Conservation (phyloP, 305 asterid species). For the Fraxinus nigra region DNA sequence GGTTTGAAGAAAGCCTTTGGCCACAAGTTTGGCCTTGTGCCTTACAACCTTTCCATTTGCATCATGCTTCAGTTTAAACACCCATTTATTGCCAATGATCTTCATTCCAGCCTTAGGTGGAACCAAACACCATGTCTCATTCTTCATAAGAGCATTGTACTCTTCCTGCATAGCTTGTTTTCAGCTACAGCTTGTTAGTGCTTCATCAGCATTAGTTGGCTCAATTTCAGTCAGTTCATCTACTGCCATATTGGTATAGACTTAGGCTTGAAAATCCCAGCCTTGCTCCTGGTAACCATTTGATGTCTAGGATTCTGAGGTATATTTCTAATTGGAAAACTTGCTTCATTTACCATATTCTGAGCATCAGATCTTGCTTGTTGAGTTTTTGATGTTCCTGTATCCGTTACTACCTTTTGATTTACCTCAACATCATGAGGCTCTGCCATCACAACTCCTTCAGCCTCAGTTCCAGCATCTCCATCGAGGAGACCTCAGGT, state of each 20-base stretch:
- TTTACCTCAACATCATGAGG: too few relatives aligned
- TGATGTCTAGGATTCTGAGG: background rate
- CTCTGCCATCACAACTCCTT: too few relatives aligned
- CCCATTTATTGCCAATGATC: background rate
- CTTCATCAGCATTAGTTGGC: background rate
- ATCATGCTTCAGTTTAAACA: background rate
- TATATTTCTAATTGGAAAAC: too few relatives aligned
- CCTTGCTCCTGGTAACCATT: background rate
- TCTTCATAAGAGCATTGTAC: background rate
- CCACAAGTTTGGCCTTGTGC: background rate
- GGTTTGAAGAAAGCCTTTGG: background rate
- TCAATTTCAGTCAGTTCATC: background rate
- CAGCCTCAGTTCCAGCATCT: too few relatives aligned
- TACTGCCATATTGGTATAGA: background rate
- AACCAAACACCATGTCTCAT: background rate
- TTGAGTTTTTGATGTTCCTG: too few relatives aligned
- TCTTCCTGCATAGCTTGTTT: background rate
- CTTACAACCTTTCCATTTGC: background rate
- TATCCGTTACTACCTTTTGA: too few relatives aligned
- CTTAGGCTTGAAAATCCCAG: background rate
- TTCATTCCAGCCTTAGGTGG: background rate
- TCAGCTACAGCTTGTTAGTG: background rate
- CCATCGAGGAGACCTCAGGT: too few relatives aligned
- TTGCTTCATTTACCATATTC: too few relatives aligned
- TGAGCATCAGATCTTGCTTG: too few relatives aligned